Evolutionary conservation across 192 early-diverging fungal genomes (phyloP), one percentile per base, ranked within the genome.

Genomic region (Coemansia sp.): DNA sequence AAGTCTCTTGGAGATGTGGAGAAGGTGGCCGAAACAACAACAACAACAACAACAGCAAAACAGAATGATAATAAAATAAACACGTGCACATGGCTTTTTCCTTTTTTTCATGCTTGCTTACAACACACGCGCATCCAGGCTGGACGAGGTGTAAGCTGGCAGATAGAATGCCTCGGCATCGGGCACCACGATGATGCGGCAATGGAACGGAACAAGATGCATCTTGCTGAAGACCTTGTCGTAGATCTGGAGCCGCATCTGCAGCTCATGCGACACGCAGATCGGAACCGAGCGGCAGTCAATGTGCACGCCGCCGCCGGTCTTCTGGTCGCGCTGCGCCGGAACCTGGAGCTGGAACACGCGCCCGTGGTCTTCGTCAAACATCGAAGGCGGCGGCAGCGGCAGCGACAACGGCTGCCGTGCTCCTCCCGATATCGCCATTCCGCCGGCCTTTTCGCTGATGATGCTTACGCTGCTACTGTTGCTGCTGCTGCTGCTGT

Each of bases 261-360:
- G 67, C 13, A 79, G 46, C 55, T 68, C 68, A 44, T 79, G 77
- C 6, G 55, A 49, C 7, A 79, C 57, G 7, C 68, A 74, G 7
- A 79, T 59, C 0, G 77, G 77, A n/a, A 72, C 72, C 51, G 77
- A 79, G 20, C 77, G 46, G 57, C 77, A 74, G 46, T 79, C 77
- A 7, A 71, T 74, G 13, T 74, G 77, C 7, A 79, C 56, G 49
- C 72, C 72, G 38, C 61, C 49, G 5, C 46, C 49, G 4, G n/a
- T 16, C 17, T 32, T n/a, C 12, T 56, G 49, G 9, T 64, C 65
- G 3, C 67, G 57, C 19, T 68, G 64, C 6, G 39, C 20, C 2
- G 77, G 77, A 8, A 79, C 49, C 19, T 50, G 38, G n/a, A 79
- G 61, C 64, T 42, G 41, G 42, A 56, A 74, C 49, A 59, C 61